Evolutionary conservation across 1,139 yeast species (phyloP), one percentile per base, ranked within the genome.

Genomic region (Yamadazyma mexicana): DNA sequence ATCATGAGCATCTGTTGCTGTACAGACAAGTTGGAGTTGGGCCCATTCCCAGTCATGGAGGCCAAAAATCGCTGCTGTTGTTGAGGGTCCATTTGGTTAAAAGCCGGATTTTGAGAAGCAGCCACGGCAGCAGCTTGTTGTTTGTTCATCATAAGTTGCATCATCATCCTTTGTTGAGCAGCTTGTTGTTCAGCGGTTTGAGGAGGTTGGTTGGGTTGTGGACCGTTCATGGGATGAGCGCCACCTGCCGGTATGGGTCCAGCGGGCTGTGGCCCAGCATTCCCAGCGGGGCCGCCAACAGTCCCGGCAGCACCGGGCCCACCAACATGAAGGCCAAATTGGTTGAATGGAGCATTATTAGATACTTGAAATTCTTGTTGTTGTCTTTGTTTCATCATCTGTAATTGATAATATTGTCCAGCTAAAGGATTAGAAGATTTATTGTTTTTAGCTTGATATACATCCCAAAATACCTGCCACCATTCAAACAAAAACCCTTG

Each of bases 391-490:
- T 77, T 81, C 56, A 83, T 67, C 40, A 77, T 55, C 47, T 87
- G 84, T 56, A 82, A 68, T 50, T 84, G 88, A 52, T 80, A 80
- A 61, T 86, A 88, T 54, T 83, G 86, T 39, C 77, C 75, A 3
- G 95, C 92, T 42, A 75, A 35, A 5, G 75, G 73, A 3, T 83
- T 71, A 11, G 83, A 80, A 5, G 38, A 32, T 17, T 79, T 80
- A 43, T 81, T 69, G 44, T 62, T 81, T 52, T 87, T 75, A 2
- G 95, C 95, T 54, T 85, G 86, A 62, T 85, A 87, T 34, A 88
- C 83, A 59, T 91, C 97, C 96, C 97, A 91, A 58, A 89, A 91
- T 24, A 89, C 81, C 65, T 82, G 89, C 97, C 97, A 91, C 97
- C 98, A 91, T 58, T 89, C 97, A 52, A 77, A 82, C 33, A 89